These are phyloP conservation scores for Phaeosphaeria sp. DNA, from an alignment of 2,329 filamentous ascomycete species.

Conservation along the genomic window DNA sequence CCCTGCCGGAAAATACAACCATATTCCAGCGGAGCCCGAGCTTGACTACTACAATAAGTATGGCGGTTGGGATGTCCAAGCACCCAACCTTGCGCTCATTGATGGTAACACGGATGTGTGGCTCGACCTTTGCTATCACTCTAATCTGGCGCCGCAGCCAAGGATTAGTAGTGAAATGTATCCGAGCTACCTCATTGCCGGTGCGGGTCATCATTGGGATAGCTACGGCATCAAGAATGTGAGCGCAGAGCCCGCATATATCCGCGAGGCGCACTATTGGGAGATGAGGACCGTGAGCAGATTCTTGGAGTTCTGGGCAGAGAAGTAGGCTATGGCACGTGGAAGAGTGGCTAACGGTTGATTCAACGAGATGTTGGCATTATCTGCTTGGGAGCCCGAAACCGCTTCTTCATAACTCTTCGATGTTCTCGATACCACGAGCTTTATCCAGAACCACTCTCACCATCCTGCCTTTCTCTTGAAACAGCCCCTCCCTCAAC, in stretches of 20 bases:
- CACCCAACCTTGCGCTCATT: constrained; percentile 59
- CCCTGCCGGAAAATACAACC: constrained; percentile 54
- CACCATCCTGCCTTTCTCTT: constrained; percentile 55
- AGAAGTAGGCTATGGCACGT: not conserved
- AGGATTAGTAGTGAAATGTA: constrained; percentile 52
- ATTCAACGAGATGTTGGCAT: no score
- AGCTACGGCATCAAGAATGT: constrained; percentile 52
- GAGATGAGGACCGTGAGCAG: constrained; percentile 56
- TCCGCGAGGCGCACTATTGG: constrained; percentile 59
- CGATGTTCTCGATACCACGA: constrained; percentile 51
- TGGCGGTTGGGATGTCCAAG: constrained; percentile 56
- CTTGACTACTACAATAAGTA: constrained; percentile 54
- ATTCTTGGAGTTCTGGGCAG: constrained; percentile 29
- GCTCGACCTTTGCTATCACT: constrained; percentile 61
- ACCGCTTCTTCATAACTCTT: constrained; percentile 25
- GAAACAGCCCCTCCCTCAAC: constrained; percentile 59
- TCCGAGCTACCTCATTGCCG: constrained; percentile 59
- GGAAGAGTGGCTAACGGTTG: not conserved
- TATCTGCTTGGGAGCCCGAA: no score
- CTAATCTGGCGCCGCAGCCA: constrained; percentile 47
- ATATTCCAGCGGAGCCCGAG: constrained; percentile 54
- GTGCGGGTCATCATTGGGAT: constrained; percentile 62
- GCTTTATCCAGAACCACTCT: constrained; percentile 58
- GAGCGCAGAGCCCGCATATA: constrained; percentile 58
- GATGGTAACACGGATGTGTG: constrained; percentile 62